phyloP scores from a whole-genome alignment of 352 stramenopile genomes.

The Stramenopiles sp. region DNA sequence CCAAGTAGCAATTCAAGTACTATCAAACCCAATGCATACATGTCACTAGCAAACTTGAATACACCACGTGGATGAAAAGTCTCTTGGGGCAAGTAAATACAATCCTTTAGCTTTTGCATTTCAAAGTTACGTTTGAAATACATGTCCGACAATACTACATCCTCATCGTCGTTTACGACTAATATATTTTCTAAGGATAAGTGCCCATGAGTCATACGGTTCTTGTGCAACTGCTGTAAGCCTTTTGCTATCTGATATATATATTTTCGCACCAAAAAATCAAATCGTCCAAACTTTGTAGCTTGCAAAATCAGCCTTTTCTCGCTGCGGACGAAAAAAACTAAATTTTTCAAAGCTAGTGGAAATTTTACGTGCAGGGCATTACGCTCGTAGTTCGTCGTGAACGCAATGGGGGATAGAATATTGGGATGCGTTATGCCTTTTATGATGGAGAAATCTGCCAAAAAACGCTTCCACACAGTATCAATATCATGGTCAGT shows the following conservation, averaged over 20 bases:
- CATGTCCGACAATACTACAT: neutral
- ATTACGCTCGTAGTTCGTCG: neutral
- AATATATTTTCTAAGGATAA: neutral
- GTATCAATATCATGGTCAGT: neutral
- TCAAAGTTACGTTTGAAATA: neutral
- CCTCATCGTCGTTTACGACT: neutral
- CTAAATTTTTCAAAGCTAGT: neutral
- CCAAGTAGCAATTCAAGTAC: neutral
- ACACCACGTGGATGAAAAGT: neutral
- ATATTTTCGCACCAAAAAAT: slow-evolving; percentile 6
- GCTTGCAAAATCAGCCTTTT: neutral
- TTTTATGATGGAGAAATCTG: neutral
- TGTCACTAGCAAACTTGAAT: neutral
- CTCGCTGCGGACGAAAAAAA: neutral
- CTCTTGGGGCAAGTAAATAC: neutral
- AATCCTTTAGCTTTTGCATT: neutral
- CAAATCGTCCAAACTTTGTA: neutral
- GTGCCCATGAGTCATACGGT: neutral
- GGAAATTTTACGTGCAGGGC: neutral
- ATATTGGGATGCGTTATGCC: neutral
- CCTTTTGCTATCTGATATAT: slow-evolving; percentile 2
- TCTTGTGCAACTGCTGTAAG: neutral
- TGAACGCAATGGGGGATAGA: neutral
- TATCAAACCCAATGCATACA: neutral
- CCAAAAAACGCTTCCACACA: slow-evolving; percentile 1